These are phyloP conservation scores for Nakazawaea sp. DNA, from an alignment of 805 yeast genomes.

Conservation along the genomic window DNA sequence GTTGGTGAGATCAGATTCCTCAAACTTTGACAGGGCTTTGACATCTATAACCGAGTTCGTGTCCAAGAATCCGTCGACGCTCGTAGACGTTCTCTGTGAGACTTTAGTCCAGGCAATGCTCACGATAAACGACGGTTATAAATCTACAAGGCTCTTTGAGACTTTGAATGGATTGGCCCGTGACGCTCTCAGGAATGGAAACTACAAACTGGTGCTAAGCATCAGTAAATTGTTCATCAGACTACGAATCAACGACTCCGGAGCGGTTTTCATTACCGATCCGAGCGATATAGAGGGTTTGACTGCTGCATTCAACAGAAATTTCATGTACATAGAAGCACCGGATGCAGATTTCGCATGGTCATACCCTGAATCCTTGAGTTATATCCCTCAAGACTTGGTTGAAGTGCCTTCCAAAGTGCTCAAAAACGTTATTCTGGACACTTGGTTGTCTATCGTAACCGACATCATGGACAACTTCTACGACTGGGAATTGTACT, in stretches of 20 bases:
- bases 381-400: conserved; percentile 37
- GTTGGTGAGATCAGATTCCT: too few species aligned
- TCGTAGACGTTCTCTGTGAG: too few species aligned
- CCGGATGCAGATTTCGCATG: conserved; percentile 31
- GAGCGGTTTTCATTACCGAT: conserved; percentile 38
- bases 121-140: too few species aligned
- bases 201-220: conserved; percentile 34
- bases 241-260: conserved; percentile 40
- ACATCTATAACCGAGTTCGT: too few species aligned
- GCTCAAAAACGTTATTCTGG: conserved; percentile 9
- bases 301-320: conserved; percentile 52
- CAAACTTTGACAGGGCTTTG: too few species aligned
- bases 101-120: too few species aligned
- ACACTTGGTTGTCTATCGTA: conserved; percentile 42
- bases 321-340: conserved; percentile 22
- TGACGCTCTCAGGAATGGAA: conserved; percentile 21
- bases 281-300: conserved; percentile 63
- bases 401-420: conserved; percentile 33
- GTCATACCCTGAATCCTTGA: conserved; percentile 54
- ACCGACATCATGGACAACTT: conserved; percentile 42
- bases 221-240: conserved; percentile 47
- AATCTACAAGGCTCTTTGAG: background rate
- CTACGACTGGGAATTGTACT: conserved; percentile 65
- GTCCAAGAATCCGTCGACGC: too few species aligned
- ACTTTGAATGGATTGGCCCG: background rate